Conservation (phyloP, 352 stramenopile species). For the Phytophthora chlamydospora region DNA sequence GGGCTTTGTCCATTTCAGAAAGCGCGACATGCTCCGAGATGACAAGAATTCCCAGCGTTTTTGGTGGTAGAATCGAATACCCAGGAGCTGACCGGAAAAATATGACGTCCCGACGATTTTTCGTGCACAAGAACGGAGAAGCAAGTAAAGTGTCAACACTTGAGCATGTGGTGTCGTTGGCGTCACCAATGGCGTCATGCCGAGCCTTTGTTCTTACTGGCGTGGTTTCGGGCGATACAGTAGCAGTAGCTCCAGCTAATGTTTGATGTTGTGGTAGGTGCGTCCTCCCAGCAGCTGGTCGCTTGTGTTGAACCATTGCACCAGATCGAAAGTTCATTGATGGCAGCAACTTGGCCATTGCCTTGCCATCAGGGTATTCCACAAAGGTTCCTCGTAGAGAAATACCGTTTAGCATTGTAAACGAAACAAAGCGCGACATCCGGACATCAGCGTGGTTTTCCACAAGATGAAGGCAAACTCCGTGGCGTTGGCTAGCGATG, state of each 20-base stretch:
- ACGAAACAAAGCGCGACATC: conserved; percentile 62
- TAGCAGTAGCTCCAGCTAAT: conserved; percentile 13
- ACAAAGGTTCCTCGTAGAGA: conserved; percentile 66
- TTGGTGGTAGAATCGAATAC: conserved; percentile 60
- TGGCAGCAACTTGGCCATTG: conserved; percentile 66
- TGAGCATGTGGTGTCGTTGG: conserved; percentile 34
- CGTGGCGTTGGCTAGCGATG: conserved; percentile 74
- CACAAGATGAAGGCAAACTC: conserved; percentile 73
- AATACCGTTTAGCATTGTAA: conserved; percentile 61
- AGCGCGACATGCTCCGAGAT: conserved; percentile 61
- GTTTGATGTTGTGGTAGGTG: conserved; percentile 28
- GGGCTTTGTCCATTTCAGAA: conserved; percentile 53
- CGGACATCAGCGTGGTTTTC: conserved; percentile 66
- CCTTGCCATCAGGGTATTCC: conserved; percentile 50
- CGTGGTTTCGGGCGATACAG: conserved; percentile 27
- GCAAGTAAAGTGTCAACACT: conserved; percentile 54
- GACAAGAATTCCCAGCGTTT: conserved; percentile 66
- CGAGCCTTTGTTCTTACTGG: conserved; percentile 16
- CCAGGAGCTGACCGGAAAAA: conserved; percentile 75
- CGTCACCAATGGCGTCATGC: conserved; percentile 23
- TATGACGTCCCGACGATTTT: conserved; percentile 67
- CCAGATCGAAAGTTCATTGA: conserved; percentile 54
- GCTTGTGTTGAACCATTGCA: conserved; percentile 31
- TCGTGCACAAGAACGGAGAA: conserved; percentile 58
- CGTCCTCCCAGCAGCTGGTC: conserved; percentile 6